Percentiles rank a stretch among this genome's conserved stretches.
These are phyloP conservation scores for Teunomyces gatunensis DNA, from an alignment of 805 yeast genomes.

Conservation along the genomic window DNA sequence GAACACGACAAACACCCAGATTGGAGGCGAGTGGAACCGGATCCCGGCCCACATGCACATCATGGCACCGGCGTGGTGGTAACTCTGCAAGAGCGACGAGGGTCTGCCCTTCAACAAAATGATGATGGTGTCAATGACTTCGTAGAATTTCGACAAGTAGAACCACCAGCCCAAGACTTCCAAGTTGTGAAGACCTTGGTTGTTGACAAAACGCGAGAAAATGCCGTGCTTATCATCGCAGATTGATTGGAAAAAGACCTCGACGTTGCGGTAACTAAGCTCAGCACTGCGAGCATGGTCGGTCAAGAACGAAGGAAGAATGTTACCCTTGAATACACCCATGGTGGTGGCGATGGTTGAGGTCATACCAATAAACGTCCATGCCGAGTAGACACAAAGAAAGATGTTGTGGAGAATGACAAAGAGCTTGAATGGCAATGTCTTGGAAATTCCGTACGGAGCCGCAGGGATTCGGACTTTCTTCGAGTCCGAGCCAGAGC, in stretches of 20 bases:
- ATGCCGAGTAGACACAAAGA: conserved; percentile 62
- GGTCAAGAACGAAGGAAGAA: conserved; percentile 10
- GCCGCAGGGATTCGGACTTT: conserved; percentile 45
- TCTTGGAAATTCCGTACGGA: conserved; percentile 49
- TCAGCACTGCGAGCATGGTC: not conserved
- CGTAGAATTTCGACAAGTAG: conserved; percentile 69
- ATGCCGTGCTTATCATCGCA: conserved; percentile 62
- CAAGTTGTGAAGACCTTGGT: conserved; percentile 35
- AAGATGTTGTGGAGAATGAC: conserved; percentile 61
- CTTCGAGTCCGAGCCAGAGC: conserved; percentile 22
- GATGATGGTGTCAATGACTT: conserved; percentile 65
- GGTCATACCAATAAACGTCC: conserved; percentile 71
- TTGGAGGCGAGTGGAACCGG: conserved; percentile 67
- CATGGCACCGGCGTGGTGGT: conserved; percentile 80
- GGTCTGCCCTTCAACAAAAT: conserved; percentile 67
- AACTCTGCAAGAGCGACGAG: conserved; percentile 64
- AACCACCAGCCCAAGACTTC: conserved; percentile 63
- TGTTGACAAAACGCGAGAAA: conserved; percentile 34
- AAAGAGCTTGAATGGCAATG: conserved; percentile 46
- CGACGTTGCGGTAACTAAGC: conserved; percentile 16
- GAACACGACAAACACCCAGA: conserved; percentile 78
- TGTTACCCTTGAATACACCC: conserved; percentile 17
- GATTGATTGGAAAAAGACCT: conserved; percentile 56
- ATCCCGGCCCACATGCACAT: conserved; percentile 80
- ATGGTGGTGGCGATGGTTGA: conserved; percentile 45